Percentiles rank a stretch among this genome's conserved stretches.
phyloP scores from a whole-genome alignment of 331 rosid species.

The Phaseolus coccineus region DNA sequence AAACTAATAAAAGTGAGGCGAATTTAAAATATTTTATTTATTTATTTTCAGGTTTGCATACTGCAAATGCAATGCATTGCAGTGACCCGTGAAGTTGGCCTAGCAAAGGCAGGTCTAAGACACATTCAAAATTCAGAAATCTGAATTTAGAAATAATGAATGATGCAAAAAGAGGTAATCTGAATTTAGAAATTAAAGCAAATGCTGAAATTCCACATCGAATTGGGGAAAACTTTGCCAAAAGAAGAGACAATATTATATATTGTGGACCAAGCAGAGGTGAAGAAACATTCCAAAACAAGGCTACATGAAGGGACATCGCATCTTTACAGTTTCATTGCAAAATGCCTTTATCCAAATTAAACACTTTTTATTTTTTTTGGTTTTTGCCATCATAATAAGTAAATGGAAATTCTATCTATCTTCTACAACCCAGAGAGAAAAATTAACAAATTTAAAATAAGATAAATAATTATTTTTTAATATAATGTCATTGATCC shows the following conservation, averaged over 20 bases:
- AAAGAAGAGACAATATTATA: background rate
- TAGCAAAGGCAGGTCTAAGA: background rate
- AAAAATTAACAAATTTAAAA: no score
- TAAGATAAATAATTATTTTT: no score
- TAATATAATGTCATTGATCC: no score
- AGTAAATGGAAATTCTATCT: no score
- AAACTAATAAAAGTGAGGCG: background rate
- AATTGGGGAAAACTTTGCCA: background rate
- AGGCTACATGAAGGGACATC: background rate
- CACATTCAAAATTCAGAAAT: background rate
- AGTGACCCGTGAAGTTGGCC: background rate
- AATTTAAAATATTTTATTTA: background rate
- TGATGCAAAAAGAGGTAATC: background rate
- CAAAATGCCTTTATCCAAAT: background rate
- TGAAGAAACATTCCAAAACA: conserved; percentile 24
- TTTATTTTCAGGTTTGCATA: background rate
- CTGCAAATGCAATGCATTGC: background rate
- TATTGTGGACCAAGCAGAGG: conserved; percentile 8
- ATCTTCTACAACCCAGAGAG: no score
- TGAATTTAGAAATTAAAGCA: conserved; percentile 16
- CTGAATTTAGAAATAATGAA: conserved; percentile 24
- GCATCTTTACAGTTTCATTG: background rate
- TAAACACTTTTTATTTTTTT: background rate
- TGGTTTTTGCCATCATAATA: no score
- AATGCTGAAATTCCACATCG: conserved; percentile 22